Base-by-base conservation (phyloP, 768 basidiomycete genomes). In the Mrakia gelida region DNA sequence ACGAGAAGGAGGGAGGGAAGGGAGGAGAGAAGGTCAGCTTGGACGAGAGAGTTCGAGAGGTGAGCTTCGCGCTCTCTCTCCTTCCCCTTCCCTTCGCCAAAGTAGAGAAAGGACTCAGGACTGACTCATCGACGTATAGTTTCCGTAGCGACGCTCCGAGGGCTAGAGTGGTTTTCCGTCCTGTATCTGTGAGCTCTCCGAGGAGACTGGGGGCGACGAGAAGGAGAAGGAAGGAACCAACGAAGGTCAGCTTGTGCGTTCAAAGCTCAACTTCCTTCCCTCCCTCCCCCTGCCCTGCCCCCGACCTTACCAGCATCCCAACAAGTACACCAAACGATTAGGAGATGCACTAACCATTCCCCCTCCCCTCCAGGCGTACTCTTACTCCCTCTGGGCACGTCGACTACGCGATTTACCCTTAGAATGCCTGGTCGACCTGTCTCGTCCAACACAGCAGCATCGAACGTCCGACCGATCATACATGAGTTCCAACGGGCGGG, bases 151-250 rank as follows among this genome's bases (percentile, higher is more conserved):
- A 87, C 41, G 81, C 81, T 1, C 92, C 92, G 80, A 88, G 90
- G 73, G 88, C 86, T 80, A 87, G 89, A 1, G 91, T 92, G 9
- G 91, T 91, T 86, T 89, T 86, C 81, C 90, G 86, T 52, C 92
- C 92, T 6, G 90, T 79, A 81, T 92, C 90, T 11, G 91, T 91
- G 75, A 92, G 82, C 81, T 91, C 90, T 41, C 92, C 92, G 28
- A 92, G 84, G 73, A 92, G 84, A 83, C 92, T 92, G 38, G 38
- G 38, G 38, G 38, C 38, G 38, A 38, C 4, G 78, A 52, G 28
- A 56, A 32, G 74, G 18, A 16, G 56, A 54, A 75, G 52, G 68
- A 34, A 38, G 16, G 61, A 68, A 73, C 34, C 15, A 32, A 8
- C 5, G 49, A 16, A 49, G 18, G 49, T 52, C 49, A 52, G 49